These are phyloP conservation scores for Boletus rufocinnamomeus DNA, from an alignment of 768 basidiomycete species.

Conservation along the genomic window DNA sequence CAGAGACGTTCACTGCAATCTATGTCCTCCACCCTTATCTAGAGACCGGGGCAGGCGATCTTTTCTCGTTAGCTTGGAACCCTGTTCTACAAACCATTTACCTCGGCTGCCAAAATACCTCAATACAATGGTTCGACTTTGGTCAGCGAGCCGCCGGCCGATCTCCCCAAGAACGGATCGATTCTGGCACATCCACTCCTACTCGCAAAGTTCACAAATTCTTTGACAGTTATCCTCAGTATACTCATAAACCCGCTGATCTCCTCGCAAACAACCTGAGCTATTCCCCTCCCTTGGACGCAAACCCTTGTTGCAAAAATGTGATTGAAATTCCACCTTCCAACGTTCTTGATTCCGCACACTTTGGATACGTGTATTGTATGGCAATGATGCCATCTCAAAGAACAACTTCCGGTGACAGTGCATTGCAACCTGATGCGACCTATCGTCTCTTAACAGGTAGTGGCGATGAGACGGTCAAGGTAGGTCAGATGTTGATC, in stretches of 20 bases:
- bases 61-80: conserved; percentile 85
- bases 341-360: conserved; percentile 85
- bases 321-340: conserved; percentile 56
- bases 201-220: conserved; percentile 76
- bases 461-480: conserved; percentile 89
- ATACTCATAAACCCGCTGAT: conserved; percentile 67
- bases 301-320: conserved; percentile 24
- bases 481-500: conserved; percentile 46
- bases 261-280: conserved; percentile 60
- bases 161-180: conserved; percentile 9
- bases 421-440: conserved; percentile 22
- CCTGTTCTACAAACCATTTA: conserved; percentile 68
- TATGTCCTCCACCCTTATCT: conserved; percentile 77
- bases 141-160: conserved; percentile 6
- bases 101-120: conserved; percentile 91
- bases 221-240: conserved; percentile 86
- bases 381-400: conserved; percentile 54
- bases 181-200: conserved; percentile 39
- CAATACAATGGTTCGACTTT: conserved; percentile 87
- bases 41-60: conserved; percentile 81
- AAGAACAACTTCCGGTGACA: conserved; percentile 40
- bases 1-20: conserved; percentile 60
- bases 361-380: conserved; percentile 93
- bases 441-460: conserved; percentile 71
- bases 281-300: conserved; percentile 36